Conservation (phyloP, 78 protist species). For the Protostelium mycophagum region DNA sequence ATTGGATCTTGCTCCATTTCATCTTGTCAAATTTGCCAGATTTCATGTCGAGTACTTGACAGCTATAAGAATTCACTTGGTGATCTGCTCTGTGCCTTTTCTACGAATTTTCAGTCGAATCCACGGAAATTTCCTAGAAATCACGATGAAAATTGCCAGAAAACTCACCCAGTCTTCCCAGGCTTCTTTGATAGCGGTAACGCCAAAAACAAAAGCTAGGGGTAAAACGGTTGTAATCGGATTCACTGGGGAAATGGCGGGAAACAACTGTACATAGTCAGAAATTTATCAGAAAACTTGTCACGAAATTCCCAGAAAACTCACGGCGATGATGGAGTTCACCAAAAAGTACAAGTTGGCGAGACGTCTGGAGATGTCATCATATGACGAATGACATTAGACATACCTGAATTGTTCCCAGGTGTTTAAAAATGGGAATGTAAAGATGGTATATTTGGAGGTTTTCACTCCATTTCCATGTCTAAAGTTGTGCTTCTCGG, state of each 20-base stretch:
- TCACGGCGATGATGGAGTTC: constrained; percentile 44
- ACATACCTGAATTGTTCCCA: constrained; percentile 31
- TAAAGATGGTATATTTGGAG: constrained; percentile 41
- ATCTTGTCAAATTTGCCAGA: neutral
- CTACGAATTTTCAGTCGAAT: neutral
- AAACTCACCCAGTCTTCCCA: constrained; percentile 74
- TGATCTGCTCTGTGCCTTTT: neutral
- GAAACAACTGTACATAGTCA: constrained; percentile 57
- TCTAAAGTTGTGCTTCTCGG: neutral
- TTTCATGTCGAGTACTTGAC: neutral
- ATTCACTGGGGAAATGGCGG: constrained; percentile 66
- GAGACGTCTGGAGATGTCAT: constrained; percentile 15
- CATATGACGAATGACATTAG: neutral
- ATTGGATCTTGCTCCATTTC: constrained; percentile 28
- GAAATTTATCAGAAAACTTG: too few relatives aligned
- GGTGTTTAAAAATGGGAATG: constrained; percentile 36
- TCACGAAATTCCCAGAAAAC: neutral
- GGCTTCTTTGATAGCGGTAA: constrained; percentile 71
- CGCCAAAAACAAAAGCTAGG: constrained; percentile 63
- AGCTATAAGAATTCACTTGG: neutral
- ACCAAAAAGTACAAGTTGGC: constrained; percentile 82
- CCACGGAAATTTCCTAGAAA: too few relatives aligned
- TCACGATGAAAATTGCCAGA: neutral
- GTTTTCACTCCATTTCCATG: constrained; percentile 58
- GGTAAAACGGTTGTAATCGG: constrained; percentile 78